Conservation (phyloP, 805 yeast genomes). For the Nakazawaea pomicola region DNA sequence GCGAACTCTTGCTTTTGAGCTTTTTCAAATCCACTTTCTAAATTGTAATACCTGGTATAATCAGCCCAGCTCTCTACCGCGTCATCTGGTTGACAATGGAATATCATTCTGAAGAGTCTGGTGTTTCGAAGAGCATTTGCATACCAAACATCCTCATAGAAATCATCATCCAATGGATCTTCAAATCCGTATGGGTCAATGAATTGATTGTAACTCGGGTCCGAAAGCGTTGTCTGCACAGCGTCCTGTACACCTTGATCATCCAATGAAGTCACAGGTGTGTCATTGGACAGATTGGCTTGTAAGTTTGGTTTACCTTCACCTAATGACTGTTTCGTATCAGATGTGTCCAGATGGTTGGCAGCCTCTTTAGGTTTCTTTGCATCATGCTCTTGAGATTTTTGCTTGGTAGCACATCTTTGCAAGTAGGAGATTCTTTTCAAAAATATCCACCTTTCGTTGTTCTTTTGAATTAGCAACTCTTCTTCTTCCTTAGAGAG, state of each 20-base stretch:
- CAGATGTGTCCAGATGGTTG: not conserved
- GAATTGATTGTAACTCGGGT: slow-evolving; percentile 29
- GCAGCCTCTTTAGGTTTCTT: not conserved
- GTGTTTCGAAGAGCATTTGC: slow-evolving; percentile 83
- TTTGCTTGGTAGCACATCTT: slow-evolving; percentile 52
- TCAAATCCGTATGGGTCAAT: slow-evolving; percentile 86
- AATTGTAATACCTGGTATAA: slow-evolving; percentile 64
- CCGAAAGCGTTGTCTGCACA: slow-evolving; percentile 32
- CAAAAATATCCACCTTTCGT: slow-evolving; percentile 65
- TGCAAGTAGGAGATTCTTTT: slow-evolving; percentile 69
- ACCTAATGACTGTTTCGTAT: slow-evolving; percentile 1
- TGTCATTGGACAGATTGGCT: slow-evolving; percentile 13
- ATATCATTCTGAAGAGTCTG: slow-evolving; percentile 71
- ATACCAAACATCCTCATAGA: slow-evolving; percentile 83
- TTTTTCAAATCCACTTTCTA: slow-evolving; percentile 52
- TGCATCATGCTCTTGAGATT: slow-evolving; percentile 28
- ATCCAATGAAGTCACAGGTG: slow-evolving; percentile 39
- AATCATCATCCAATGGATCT: slow-evolving; percentile 81
- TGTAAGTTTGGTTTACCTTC: slow-evolving; percentile 14
- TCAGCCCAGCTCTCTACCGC: slow-evolving; percentile 87
- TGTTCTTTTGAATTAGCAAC: slow-evolving; percentile 36
- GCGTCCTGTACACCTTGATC: slow-evolving; percentile 38
- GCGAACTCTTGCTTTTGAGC: slow-evolving; percentile 21
- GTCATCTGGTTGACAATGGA: slow-evolving; percentile 95
- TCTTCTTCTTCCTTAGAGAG: slow-evolving; percentile 34